Percentiles rank a stretch among this genome's conserved stretches.
phyloP scores from a whole-genome alignment of 345 rosid species.

The Zanthoxylum bungeanum region DNA sequence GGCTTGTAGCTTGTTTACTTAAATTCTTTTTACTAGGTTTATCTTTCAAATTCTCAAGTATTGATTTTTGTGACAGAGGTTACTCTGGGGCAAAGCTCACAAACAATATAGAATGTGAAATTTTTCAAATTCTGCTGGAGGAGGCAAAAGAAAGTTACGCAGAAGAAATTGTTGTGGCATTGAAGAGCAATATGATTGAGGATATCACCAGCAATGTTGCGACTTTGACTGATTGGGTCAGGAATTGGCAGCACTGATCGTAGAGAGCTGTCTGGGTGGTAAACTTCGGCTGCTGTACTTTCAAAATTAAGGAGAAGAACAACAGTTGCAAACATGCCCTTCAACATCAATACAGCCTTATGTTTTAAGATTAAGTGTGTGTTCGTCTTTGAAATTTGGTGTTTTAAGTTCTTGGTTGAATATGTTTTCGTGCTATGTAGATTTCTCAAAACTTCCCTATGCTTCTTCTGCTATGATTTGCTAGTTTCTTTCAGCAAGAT shows the following conservation, averaged over 20 bases:
- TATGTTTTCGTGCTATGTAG: not conserved
- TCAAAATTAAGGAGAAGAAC: not conserved
- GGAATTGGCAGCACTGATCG: constrained; percentile 42
- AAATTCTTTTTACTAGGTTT: not conserved
- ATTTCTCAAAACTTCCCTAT: not conserved
- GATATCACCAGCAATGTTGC: constrained; percentile 62
- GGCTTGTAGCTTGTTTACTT: not conserved
- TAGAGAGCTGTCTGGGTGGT: not conserved
- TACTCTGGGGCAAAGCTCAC: constrained; percentile 63
- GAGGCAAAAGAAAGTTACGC: constrained; percentile 80
- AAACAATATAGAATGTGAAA: constrained; percentile 85
- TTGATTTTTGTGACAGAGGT: constrained; percentile 42
- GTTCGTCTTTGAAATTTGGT: not conserved
- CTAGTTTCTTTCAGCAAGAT: not conserved
- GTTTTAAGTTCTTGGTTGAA: not conserved
- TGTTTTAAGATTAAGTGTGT: not conserved
- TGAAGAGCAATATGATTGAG: constrained; percentile 62
- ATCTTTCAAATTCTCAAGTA: not conserved
- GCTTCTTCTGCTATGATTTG: too few species aligned
- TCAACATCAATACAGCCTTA: not conserved
- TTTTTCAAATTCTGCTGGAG: constrained; percentile 69
- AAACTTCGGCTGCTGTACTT: not conserved
- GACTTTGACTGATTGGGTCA: constrained; percentile 57
- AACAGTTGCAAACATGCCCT: not conserved
- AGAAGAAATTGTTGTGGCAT: constrained; percentile 51